Evolutionary conservation across 202 grass and related monocot genomes (phyloP).

Genomic region (Bolboschoenoplectus hybrid): DNA sequence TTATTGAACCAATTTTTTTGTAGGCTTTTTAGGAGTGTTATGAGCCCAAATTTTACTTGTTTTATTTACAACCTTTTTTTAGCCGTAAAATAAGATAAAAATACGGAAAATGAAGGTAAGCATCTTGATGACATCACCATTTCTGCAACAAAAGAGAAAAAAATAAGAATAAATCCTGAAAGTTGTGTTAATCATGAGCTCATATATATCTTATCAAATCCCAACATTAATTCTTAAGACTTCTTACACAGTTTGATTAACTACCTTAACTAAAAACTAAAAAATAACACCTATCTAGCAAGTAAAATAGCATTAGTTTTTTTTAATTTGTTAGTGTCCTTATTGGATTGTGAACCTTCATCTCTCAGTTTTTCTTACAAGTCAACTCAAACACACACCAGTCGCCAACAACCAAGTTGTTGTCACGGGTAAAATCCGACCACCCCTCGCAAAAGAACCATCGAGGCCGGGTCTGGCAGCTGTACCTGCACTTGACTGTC

Average conservation of each 20-base stretch:
- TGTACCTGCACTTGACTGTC: background rate
- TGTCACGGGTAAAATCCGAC: background rate
- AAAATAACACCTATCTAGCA: constrained; percentile 3
- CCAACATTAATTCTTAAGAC: background rate
- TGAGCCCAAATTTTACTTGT: no score
- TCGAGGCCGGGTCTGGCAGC: background rate
- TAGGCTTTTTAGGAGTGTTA: no score
- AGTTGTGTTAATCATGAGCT: background rate
- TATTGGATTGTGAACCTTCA: background rate
- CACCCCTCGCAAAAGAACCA: constrained; percentile 18
- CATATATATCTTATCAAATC: background rate
- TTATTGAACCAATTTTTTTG: no score
- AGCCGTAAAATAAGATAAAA: no score
- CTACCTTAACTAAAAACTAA: background rate
- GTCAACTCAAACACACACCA: constrained; percentile 33
- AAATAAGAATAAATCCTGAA: background rate
- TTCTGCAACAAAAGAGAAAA: background rate
- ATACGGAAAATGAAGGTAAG: no score
- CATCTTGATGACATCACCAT: background rate
- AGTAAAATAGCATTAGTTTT: background rate
- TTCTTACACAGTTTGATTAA: background rate
- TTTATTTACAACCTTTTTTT: no score
- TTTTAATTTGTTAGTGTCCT: background rate
- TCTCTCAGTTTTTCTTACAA: background rate
- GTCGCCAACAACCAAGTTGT: constrained; percentile 20